Evolutionary conservation across 2,329 filamentous ascomycete species (phyloP).

Genomic region (Paraphaeosphaeria minitans): DNA sequence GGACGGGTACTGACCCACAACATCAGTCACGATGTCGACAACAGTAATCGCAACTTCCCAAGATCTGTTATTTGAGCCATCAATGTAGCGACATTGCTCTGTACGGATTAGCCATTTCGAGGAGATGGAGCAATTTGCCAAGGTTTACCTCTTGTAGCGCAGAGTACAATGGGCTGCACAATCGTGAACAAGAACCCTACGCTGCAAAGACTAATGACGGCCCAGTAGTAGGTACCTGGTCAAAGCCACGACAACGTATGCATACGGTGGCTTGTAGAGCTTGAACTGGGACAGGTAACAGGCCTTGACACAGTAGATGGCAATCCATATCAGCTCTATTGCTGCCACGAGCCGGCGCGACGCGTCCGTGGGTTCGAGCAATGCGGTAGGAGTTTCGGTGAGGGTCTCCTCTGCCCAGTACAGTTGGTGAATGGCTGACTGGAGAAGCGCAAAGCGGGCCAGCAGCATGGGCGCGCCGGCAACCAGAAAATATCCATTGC

Average conservation of each 20-base stretch:
- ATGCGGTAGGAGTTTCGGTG: neutral
- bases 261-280: constrained; percentile 26
- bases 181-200: constrained; percentile 19
- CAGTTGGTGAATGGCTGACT: constrained; percentile 12
- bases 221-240: constrained; percentile 26
- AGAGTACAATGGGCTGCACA: constrained; percentile 21
- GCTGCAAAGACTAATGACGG: constrained; percentile 12
- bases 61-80: constrained; percentile 1
- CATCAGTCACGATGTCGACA: constrained; percentile 22
- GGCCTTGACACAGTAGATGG: constrained; percentile 26
- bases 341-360: constrained; percentile 18
- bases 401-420: constrained; percentile 7
- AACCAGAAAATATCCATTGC: constrained; percentile 26
- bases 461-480: constrained; percentile 17
- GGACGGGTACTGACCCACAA: constrained; percentile 16
- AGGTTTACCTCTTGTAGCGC: constrained; percentile 13
- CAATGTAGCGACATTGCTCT: constrained; percentile 19
- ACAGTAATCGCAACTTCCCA: constrained; percentile 18
- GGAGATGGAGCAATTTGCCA: neutral
- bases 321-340: constrained; percentile 25
- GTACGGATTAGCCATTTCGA: constrained; percentile 6
- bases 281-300: constrained; percentile 27
- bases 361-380: neutral
- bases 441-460: constrained; percentile 17
- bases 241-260: constrained; percentile 20